These are phyloP conservation scores for Gyromitra esculenta DNA, from an alignment of 2,329 filamentous ascomycete genomes.

Conservation along the genomic window DNA sequence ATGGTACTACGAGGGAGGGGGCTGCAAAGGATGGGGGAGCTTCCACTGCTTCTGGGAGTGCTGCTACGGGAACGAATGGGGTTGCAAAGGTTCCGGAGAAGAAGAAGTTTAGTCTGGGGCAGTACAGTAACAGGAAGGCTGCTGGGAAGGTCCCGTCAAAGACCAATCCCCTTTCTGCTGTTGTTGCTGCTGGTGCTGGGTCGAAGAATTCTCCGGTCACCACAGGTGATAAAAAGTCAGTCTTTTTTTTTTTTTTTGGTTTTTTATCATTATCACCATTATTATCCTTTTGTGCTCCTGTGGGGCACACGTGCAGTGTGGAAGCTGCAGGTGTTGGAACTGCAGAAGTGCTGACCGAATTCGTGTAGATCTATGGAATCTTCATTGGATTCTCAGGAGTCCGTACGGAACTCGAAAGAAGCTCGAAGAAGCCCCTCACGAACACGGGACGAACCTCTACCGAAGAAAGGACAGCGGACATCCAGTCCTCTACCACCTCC, in stretches of 20 bases:
- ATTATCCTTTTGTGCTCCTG: conserved; percentile 13
- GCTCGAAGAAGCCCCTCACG: conserved; percentile 44
- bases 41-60: conserved; percentile 7
- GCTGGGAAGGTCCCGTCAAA: conserved; percentile 43
- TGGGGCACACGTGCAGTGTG: conserved; percentile 5
- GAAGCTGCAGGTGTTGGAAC: neutral
- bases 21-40: conserved; percentile 15
- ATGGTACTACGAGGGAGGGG: conserved; percentile 31
- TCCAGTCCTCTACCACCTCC: conserved; percentile 42
- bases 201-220: conserved; percentile 42
- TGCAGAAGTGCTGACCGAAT: conserved; percentile 39
- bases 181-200: conserved; percentile 19
- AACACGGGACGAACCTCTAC: conserved; percentile 47
- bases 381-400: conserved; percentile 44
- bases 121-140: conserved; percentile 50
- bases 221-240: conserved; percentile 44
- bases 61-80: conserved; percentile 40
- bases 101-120: conserved; percentile 53
- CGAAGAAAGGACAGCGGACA: conserved; percentile 49
- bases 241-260: conserved; percentile 24
- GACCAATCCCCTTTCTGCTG: conserved; percentile 30
- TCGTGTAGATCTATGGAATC: conserved; percentile 36
- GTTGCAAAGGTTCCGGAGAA: conserved; percentile 42
- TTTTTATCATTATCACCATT: neutral
- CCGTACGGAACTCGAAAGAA: conserved; percentile 47